Percentiles rank a stretch among this genome's conserved stretches.
These are phyloP conservation scores for Fusarium temperatum DNA, from an alignment of 2,329 filamentous ascomycete species.

Conservation along the genomic window DNA sequence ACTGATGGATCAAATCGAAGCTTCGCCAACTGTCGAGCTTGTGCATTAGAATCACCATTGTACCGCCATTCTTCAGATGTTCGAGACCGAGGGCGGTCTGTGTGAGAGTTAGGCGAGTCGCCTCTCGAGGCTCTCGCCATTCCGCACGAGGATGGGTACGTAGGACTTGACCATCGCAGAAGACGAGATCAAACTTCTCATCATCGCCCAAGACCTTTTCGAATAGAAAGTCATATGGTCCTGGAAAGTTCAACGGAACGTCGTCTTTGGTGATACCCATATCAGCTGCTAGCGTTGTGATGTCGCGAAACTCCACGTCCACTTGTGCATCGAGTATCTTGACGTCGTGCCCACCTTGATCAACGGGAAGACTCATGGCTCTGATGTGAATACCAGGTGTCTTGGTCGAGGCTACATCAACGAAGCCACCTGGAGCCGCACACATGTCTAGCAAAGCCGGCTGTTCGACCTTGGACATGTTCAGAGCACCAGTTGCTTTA, in stretches of 20 bases:
- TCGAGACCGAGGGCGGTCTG: constrained; percentile 58
- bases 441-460: constrained; percentile 61
- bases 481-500: constrained; percentile 44
- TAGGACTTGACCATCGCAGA: constrained; percentile 60
- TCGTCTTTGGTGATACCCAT: constrained; percentile 46
- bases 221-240: constrained; percentile 32
- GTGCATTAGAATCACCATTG: constrained; percentile 61
- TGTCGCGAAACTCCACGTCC: constrained; percentile 49
- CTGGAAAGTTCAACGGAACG: constrained; percentile 43
- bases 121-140: constrained; percentile 49
- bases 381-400: constrained; percentile 47
- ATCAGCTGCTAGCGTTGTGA: constrained; percentile 61
- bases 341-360: constrained; percentile 53
- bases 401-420: constrained; percentile 47
- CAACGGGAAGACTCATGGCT: constrained; percentile 52
- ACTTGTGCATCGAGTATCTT: constrained; percentile 36
- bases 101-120: constrained; percentile 46
- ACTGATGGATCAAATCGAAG: constrained; percentile 48
- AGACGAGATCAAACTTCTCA: constrained; percentile 52
- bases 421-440: constrained; percentile 65
- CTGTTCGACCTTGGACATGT: constrained; percentile 3
- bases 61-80: constrained; percentile 56
- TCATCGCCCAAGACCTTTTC: not conserved
- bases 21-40: constrained; percentile 54
- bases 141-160: constrained; percentile 47